phyloP scores from a whole-genome alignment of 1,284 basidiomycete species.

The Ganoderma boninense region DNA sequence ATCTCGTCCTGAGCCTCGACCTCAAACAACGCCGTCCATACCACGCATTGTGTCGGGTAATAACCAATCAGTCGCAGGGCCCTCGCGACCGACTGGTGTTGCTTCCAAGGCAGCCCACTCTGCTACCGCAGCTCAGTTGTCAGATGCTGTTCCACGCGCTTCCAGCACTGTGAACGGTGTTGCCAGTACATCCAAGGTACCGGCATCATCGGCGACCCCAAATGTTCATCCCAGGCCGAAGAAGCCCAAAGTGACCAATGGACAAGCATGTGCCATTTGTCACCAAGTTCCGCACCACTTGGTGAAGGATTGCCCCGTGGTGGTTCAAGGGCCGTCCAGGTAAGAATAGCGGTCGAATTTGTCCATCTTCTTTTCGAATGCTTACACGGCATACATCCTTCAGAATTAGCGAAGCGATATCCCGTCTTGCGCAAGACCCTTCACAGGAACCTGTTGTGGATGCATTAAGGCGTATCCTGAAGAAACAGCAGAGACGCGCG shows the following conservation, averaged over 20 bases:
- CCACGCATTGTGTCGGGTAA: conserved; percentile 5
- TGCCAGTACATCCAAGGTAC: conserved; percentile 46
- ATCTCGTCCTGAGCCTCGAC: conserved; percentile 4
- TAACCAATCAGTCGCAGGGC: conserved; percentile 19
- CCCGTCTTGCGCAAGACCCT: conserved; percentile 53
- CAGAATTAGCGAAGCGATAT: conserved; percentile 44
- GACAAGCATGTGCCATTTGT: conserved; percentile 55
- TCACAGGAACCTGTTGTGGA: conserved; percentile 47
- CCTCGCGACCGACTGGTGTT: conserved; percentile 17
- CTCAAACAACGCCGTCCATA: not conserved
- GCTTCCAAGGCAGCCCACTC: not conserved
- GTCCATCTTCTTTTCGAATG: conserved; percentile 1
- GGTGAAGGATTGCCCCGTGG: conserved; percentile 60
- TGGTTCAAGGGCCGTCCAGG: conserved; percentile 59
- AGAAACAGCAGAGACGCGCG: conserved; percentile 48
- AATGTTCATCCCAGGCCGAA: conserved; percentile 44
- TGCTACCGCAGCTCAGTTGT: conserved; percentile 22
- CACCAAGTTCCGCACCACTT: conserved; percentile 50
- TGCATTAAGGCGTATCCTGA: conserved; percentile 54
- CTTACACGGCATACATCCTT: not conserved
- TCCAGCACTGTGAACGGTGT: conserved; percentile 19
- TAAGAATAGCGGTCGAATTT: conserved; percentile 36
- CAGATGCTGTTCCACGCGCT: conserved; percentile 13
- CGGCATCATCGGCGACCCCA: conserved; percentile 41
- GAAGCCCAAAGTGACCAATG: conserved; percentile 46